A percentile compares a stretch with the other conserved stretches of the same genome.
Conservation (phyloP, 1,139 yeast species). For the Nadsonia commutata region DNA sequence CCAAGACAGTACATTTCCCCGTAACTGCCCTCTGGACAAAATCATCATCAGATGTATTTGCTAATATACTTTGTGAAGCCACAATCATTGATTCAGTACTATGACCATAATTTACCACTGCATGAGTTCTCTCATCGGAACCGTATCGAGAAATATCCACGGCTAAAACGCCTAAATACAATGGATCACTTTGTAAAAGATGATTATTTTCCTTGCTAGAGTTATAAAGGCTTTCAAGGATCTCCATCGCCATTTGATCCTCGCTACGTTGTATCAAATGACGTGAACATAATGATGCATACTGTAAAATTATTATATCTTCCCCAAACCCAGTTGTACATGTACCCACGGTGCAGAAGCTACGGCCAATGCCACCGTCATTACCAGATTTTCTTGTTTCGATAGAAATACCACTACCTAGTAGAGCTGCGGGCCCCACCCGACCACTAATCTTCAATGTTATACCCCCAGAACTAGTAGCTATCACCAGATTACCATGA, state of each 20-base stretch:
- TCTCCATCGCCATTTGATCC: neutral
- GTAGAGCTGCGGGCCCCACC: neutral
- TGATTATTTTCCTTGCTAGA: neutral
- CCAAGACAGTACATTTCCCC: neutral
- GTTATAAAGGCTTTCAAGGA: neutral
- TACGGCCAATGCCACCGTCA: neutral
- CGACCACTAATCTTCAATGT: neutral
- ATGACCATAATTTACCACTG: neutral
- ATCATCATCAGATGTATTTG: too few relatives aligned
- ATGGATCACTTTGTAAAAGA: neutral
- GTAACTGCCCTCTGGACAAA: too few relatives aligned
- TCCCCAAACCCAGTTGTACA: neutral
- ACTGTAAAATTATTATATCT: neutral
- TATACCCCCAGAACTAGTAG: neutral
- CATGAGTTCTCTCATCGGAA: neutral
- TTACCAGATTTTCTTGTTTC: neutral
- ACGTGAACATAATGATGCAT: neutral
- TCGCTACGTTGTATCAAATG: neutral
- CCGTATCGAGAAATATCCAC: neutral
- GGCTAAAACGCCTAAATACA: neutral
- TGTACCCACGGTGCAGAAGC: neutral
- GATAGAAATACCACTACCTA: neutral
- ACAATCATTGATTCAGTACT: neutral
- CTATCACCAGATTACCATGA: neutral
- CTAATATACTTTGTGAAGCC: neutral